Conservation (phyloP, 2,329 filamentous ascomycete species). For the Fusarium dimerum region DNA sequence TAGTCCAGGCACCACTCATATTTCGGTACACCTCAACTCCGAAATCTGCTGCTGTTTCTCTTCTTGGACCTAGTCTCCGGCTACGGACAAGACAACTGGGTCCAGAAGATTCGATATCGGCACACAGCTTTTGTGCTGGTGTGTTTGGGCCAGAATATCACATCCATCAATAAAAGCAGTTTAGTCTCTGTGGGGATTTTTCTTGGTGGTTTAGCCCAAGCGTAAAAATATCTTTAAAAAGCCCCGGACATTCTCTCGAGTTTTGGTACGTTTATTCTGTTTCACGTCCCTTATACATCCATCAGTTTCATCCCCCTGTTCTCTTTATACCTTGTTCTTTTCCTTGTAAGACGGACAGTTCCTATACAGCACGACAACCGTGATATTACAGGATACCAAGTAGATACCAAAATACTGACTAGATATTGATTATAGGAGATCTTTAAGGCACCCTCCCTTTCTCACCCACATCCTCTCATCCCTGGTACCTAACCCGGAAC, state of each 20-base stretch:
- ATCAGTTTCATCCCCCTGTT: background rate
- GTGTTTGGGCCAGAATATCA: background rate
- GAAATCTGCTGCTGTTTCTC: background rate
- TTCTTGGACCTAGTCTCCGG: background rate
- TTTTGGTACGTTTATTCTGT: background rate
- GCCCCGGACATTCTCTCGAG: background rate
- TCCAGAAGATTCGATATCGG: background rate
- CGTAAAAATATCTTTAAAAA: background rate
- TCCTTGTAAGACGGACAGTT: background rate
- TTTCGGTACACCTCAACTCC: background rate
- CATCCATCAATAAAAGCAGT: background rate
- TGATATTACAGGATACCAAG: background rate
- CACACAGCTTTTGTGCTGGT: background rate
- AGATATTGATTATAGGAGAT: background rate
- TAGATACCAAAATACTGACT: background rate
- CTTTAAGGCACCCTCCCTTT: too few species aligned
- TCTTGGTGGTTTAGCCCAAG: background rate
- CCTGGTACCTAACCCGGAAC: slow-evolving; percentile 3
- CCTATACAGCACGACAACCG: background rate
- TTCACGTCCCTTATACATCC: background rate
- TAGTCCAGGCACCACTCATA: background rate
- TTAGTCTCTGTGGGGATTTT: background rate
- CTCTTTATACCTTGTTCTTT: background rate
- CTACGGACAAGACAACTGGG: background rate
- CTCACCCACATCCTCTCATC: slow-evolving; percentile 1